Conservation (phyloP, 2,329 filamentous ascomycete genomes). For the Pseudogymnoascus sp. region DNA sequence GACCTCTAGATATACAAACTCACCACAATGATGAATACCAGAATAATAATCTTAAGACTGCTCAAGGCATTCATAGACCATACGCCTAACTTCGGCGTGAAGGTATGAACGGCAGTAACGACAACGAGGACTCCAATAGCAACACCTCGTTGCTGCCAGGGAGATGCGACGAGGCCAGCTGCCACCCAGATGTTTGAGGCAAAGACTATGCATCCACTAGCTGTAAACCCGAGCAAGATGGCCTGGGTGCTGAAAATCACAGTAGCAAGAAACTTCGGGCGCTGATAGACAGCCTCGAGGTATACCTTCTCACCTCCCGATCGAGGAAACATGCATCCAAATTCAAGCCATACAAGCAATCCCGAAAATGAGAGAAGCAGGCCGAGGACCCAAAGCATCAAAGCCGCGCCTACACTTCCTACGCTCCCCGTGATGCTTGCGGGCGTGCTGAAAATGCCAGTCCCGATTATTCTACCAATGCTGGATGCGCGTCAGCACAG, state of each 20-base stretch:
- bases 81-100: constrained; percentile 38
- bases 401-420: constrained; percentile 45
- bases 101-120: constrained; percentile 40
- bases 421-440: constrained; percentile 44
- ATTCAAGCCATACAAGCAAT: constrained; percentile 38
- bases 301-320: constrained; percentile 46
- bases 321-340: constrained; percentile 37
- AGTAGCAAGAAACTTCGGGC: constrained; percentile 43
- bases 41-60: constrained; percentile 40
- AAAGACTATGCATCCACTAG: constrained; percentile 59
- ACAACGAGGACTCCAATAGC: constrained; percentile 38
- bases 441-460: constrained; percentile 50
- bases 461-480: constrained; percentile 45
- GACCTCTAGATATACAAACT: constrained; percentile 12
- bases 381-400: constrained; percentile 48
- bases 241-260: constrained; percentile 44
- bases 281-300: constrained; percentile 43
- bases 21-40: constrained; percentile 36
- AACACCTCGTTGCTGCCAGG: constrained; percentile 41
- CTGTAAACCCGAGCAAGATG: constrained; percentile 45
- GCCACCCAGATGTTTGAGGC: constrained; percentile 43
- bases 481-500: constrained; percentile 6
- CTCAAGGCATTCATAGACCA: constrained; percentile 40
- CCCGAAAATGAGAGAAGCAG: constrained; percentile 36
- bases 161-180: constrained; percentile 37